phyloP scores from a whole-genome alignment of 768 basidiomycete species.

The Cantharellus cinnabarinus region DNA sequence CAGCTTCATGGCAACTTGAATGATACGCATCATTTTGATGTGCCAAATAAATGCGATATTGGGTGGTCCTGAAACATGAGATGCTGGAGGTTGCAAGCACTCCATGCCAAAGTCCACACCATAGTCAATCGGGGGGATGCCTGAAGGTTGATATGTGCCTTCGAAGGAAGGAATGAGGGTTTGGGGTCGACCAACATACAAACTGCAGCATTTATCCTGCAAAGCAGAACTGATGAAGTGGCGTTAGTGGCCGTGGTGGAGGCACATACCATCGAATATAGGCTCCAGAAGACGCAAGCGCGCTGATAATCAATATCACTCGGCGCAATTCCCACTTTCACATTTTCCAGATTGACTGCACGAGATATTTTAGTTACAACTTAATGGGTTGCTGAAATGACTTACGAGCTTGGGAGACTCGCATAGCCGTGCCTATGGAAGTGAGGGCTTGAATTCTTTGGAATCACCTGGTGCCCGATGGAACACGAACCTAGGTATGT shows the following conservation, averaged over 20 bases:
- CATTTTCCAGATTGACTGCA: too few relatives aligned
- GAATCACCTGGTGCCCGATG: too few relatives aligned
- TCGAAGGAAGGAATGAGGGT: neutral
- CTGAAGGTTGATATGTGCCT: too few relatives aligned
- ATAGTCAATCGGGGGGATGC: too few relatives aligned
- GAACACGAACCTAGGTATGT: slow-evolving; percentile 20
- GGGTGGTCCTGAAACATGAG: too few relatives aligned
- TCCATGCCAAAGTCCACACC: too few relatives aligned
- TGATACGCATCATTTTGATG: neutral
- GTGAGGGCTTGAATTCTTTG: neutral
- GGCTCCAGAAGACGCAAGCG: slow-evolving; percentile 40
- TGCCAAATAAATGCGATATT: neutral
- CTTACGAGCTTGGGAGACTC: slow-evolving; percentile 40
- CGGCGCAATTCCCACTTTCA: too few relatives aligned
- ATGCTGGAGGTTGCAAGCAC: too few relatives aligned
- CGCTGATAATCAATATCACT: slow-evolving; percentile 20
- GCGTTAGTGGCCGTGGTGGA: neutral
- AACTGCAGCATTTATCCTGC: slow-evolving; percentile 42
- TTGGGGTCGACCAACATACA: slow-evolving; percentile 40
- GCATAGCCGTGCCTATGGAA: slow-evolving; percentile 31
- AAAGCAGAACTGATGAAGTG: neutral
- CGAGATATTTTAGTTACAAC: too few relatives aligned
- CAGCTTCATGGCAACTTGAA: neutral
- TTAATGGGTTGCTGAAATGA: neutral
- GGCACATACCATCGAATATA: slow-evolving; percentile 23